Percentiles rank a stretch among this genome's conserved stretches.
phyloP scores from a whole-genome alignment of 108 stramenopile genomes.

The Schizochytrium sp. region DNA sequence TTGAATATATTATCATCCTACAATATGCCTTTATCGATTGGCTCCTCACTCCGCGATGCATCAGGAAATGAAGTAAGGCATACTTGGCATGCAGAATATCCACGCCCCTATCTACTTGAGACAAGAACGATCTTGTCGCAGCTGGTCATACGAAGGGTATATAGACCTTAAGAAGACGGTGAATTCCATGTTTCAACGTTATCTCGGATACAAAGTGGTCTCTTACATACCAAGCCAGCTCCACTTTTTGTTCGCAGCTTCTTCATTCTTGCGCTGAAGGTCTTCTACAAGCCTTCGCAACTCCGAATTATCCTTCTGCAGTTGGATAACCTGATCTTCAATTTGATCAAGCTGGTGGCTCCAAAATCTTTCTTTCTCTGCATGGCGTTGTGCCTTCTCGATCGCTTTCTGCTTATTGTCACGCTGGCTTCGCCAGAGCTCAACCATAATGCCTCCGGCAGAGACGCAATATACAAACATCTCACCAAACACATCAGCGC shows the following conservation, averaged over 20 bases:
- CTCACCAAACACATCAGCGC: constrained; percentile 52
- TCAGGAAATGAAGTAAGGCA: no score
- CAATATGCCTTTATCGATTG: no score
- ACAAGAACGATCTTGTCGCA: no score
- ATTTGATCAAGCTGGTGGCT: not conserved
- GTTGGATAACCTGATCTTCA: not conserved
- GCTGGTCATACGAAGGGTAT: no score
- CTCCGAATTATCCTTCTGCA: constrained; percentile 7
- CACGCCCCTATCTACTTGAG: no score
- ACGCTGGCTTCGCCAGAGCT: not conserved
- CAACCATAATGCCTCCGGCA: not conserved
- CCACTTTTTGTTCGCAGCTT: not conserved
- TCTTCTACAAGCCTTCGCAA: not conserved
- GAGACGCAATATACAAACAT: constrained; percentile 16
- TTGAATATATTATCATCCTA: no score
- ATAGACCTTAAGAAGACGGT: no score
- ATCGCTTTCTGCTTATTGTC: not conserved
- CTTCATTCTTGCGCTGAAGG: not conserved
- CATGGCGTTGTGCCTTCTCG: not conserved
- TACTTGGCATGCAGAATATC: no score
- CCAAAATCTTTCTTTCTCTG: constrained; percentile 24
- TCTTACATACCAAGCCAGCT: not conserved
- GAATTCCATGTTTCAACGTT: no score
- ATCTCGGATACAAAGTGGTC: no score
- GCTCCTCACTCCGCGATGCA: no score